Evolutionary conservation across 352 stramenopile genomes (phyloP).

Genomic region (Globisporangium ultimum): DNA sequence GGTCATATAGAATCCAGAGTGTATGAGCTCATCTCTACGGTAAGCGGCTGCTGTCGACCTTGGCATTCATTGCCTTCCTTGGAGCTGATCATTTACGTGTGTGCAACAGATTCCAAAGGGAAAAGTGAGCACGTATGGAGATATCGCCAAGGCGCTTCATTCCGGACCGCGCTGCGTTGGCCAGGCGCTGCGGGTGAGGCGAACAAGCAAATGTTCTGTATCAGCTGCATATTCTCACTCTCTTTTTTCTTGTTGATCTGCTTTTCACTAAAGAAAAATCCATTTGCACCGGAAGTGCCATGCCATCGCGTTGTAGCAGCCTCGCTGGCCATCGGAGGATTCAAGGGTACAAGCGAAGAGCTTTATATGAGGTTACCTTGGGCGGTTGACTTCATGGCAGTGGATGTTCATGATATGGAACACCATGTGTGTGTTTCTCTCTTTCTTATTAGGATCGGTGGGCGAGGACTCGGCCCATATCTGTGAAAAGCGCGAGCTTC

Average conservation of each 20-base stretch:
- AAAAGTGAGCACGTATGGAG: slow-evolving; percentile 81
- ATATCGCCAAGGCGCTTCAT: slow-evolving; percentile 49
- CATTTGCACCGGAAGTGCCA: slow-evolving; percentile 72
- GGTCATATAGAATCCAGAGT: slow-evolving; percentile 58
- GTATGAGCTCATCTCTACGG: slow-evolving; percentile 78
- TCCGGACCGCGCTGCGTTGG: slow-evolving; percentile 73
- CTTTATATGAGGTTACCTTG: not conserved
- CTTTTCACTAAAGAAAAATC: slow-evolving; percentile 54
- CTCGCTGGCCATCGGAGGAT: slow-evolving; percentile 65
- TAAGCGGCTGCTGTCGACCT: slow-evolving; percentile 12
- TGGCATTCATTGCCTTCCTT: not conserved
- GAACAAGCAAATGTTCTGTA: too few relatives aligned
- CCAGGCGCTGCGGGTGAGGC: slow-evolving; percentile 66
- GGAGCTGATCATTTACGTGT: not conserved
- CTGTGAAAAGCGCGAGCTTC: slow-evolving; percentile 60
- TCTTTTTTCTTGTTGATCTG: not conserved
- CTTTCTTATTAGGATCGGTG: slow-evolving; percentile 31
- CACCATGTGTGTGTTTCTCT: too few relatives aligned
- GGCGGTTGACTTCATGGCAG: too few relatives aligned
- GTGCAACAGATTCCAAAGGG: slow-evolving; percentile 54
- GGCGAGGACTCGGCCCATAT: slow-evolving; percentile 59
- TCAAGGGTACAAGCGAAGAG: slow-evolving; percentile 38
- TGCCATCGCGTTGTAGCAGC: slow-evolving; percentile 79
- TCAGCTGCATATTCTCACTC: not conserved
- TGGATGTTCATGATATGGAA: too few relatives aligned